phyloP scores from a whole-genome alignment of 768 basidiomycete genomes.

The Lanmaoa rubissima region DNA sequence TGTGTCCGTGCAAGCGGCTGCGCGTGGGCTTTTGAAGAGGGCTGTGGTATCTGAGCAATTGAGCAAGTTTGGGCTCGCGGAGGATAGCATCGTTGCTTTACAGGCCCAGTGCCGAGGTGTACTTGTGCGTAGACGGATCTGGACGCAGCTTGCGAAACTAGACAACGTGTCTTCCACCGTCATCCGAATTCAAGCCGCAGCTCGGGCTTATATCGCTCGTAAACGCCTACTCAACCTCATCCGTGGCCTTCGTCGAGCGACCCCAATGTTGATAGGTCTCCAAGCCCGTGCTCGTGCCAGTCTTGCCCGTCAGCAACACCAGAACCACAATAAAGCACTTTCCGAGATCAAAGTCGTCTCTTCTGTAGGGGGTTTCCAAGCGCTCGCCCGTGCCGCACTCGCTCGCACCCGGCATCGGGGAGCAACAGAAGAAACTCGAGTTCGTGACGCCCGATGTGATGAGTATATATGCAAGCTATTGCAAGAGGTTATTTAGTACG shows the following conservation, averaged over 20 bases:
- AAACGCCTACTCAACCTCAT: constrained; percentile 74
- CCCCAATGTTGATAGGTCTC: constrained; percentile 64
- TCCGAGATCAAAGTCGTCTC: constrained; percentile 67
- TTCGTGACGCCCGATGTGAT: constrained; percentile 76
- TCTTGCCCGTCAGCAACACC: constrained; percentile 69
- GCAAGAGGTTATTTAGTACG: constrained; percentile 75
- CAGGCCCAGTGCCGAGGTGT: constrained; percentile 81
- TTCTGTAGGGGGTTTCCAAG: constrained; percentile 73
- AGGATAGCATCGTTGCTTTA: constrained; percentile 47
- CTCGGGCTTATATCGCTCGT: constrained; percentile 74
- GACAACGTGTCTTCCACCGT: constrained; percentile 71
- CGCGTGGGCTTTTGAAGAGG: constrained; percentile 63
- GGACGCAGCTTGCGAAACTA: constrained; percentile 72
- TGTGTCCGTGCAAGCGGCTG: constrained; percentile 68
- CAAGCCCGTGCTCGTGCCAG: constrained; percentile 81
- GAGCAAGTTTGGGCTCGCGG: constrained; percentile 39
- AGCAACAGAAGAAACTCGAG: constrained; percentile 72
- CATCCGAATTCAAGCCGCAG: constrained; percentile 77
- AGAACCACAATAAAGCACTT: constrained; percentile 69
- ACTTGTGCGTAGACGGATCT: constrained; percentile 65
- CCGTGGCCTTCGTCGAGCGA: constrained; percentile 69
- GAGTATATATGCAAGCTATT: constrained; percentile 74
- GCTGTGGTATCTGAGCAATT: constrained; percentile 37
- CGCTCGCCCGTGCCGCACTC: constrained; percentile 75
- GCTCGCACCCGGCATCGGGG: constrained; percentile 69